These are phyloP conservation scores for Cyberlindnera nakhonratchasimensis DNA, from an alignment of 805 yeast genomes.

Conservation along the genomic window DNA sequence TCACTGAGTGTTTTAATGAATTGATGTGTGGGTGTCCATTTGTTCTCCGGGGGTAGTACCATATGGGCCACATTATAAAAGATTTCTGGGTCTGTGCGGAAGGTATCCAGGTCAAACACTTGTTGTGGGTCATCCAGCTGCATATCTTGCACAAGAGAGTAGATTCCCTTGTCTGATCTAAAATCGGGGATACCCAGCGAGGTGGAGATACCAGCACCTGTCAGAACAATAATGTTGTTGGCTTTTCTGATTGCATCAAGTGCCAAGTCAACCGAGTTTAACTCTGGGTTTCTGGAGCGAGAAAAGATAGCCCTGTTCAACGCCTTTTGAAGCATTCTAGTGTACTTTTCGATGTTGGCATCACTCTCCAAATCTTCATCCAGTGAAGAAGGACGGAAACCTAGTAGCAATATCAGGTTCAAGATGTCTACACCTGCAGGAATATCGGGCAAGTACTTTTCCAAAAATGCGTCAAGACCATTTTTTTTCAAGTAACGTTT, in stretches of 20 bases:
- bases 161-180: constrained; percentile 84
- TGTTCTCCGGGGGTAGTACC: constrained; percentile 69
- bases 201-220: constrained; percentile 94
- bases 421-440: constrained; percentile 57
- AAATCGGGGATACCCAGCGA: constrained; percentile 90
- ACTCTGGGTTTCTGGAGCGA: constrained; percentile 51
- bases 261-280: constrained; percentile 58
- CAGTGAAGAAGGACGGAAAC: constrained; percentile 40
- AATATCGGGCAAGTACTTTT: constrained; percentile 55
- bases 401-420: constrained; percentile 56
- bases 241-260: constrained; percentile 51
- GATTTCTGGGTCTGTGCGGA: constrained; percentile 70
- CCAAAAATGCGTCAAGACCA: constrained; percentile 61
- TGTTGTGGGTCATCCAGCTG: constrained; percentile 87
- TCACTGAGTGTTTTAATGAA: constrained; percentile 73
- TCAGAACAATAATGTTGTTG: constrained; percentile 62
- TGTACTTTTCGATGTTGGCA: constrained; percentile 42
- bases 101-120: constrained; percentile 73
- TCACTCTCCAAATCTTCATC: constrained; percentile 39
- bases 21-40: constrained; percentile 74
- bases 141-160: constrained; percentile 60
- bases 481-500: constrained; percentile 51
- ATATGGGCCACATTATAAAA: constrained; percentile 85
- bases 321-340: constrained; percentile 56
- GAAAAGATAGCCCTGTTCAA: constrained; percentile 57